A percentile compares a stretch with the other conserved stretches of the same genome.
These are phyloP conservation scores for Solanum bukasovii DNA, from an alignment of 257 asterid species.

Conservation along the genomic window DNA sequence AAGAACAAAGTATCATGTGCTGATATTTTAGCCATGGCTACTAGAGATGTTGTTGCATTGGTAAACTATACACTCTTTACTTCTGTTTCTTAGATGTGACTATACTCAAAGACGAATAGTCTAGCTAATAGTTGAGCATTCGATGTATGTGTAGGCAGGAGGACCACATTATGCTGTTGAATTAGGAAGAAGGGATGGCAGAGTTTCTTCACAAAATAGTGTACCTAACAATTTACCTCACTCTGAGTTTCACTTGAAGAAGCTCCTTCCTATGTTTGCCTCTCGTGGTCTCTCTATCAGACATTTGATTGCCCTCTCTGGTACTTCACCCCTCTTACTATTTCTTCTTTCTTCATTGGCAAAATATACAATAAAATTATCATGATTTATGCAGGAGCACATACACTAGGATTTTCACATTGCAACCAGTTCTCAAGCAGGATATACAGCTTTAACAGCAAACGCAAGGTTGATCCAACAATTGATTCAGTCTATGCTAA, in stretches of 20 bases:
- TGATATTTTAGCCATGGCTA: conserved; percentile 69
- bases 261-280: conserved; percentile 37
- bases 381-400: conserved; percentile 39
- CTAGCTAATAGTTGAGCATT: neutral
- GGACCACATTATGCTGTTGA: conserved; percentile 62
- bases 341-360: neutral
- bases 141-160: conserved; percentile 39
- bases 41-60: conserved; percentile 67
- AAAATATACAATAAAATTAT: neutral
- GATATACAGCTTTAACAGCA: conserved; percentile 42
- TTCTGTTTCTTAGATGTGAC: neutral
- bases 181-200: conserved; percentile 73
- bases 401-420: conserved; percentile 72
- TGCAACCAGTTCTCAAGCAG: conserved; percentile 59
- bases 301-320: conserved; percentile 72
- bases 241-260: conserved; percentile 32
- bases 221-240: conserved; percentile 56
- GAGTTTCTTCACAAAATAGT: conserved; percentile 38
- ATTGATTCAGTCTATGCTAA: conserved; percentile 37
- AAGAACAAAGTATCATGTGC: conserved; percentile 77
- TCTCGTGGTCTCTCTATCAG: conserved; percentile 35
- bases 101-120: neutral
- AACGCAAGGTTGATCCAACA: conserved; percentile 35
- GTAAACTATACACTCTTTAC: conserved; percentile 12
- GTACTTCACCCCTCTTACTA: neutral